phyloP scores from a whole-genome alignment of 2,329 filamentous ascomycete genomes.

The Clonostachys solani region DNA sequence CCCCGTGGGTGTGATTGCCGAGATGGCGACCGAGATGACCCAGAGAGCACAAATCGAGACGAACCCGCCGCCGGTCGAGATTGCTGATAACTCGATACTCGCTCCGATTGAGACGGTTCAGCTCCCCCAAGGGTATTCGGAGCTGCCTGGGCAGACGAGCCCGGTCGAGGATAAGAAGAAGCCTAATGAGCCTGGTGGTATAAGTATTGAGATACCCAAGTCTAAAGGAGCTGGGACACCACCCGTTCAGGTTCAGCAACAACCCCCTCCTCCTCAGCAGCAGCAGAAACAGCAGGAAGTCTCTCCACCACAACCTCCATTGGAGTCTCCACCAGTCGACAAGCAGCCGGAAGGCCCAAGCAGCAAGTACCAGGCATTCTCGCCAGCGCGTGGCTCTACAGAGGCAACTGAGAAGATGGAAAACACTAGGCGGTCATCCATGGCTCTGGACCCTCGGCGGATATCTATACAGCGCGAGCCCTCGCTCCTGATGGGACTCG shows the following conservation, averaged over 20 bases:
- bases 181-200: not conserved
- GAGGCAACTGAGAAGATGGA: not conserved
- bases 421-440: not conserved
- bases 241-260: too few species aligned
- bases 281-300: too few species aligned
- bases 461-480: slow-evolving; percentile 1
- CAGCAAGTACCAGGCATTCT: too few species aligned
- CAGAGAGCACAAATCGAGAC: slow-evolving; percentile 31
- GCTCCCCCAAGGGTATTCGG: not conserved
- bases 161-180: not conserved
- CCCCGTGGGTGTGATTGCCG: slow-evolving; percentile 39
- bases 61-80: slow-evolving; percentile 39
- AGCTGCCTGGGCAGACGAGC: not conserved
- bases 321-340: too few species aligned
- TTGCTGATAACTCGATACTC: slow-evolving; percentile 30
- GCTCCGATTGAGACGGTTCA: slow-evolving; percentile 25
- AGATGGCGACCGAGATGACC: slow-evolving; percentile 41
- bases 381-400: too few species aligned
- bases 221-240: not conserved
- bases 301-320: too few species aligned
- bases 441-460: not conserved
- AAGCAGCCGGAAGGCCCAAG: too few species aligned
- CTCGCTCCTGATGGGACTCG: slow-evolving; percentile 1
- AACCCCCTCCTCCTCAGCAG: too few species aligned
- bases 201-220: not conserved